Evolutionary conservation across 2,329 filamentous ascomycete species (phyloP), one percentile per base, ranked within the genome.

Genomic region (Colletotrichum destructivum): DNA sequence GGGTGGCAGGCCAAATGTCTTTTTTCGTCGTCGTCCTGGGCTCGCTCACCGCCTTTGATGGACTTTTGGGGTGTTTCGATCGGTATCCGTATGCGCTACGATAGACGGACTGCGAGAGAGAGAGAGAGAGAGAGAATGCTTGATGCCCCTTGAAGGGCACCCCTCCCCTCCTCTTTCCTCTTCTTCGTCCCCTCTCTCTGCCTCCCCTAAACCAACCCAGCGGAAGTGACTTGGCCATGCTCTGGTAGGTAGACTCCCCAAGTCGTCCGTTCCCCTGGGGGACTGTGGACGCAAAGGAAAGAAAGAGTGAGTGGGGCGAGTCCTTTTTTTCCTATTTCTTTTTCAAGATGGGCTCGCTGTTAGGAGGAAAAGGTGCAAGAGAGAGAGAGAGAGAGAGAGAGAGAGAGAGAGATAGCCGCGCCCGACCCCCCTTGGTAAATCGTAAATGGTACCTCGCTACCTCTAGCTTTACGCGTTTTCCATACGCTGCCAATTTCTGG

Each of bases 11-110:
- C 2, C 35, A 38, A 11, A 11, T 38, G 35, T 38, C 35, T 9
- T 11, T 38, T 38, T 35, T 35, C 8, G 31, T 11, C 35, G 35
- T 35, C 1, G 35, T 38, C 9, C 8, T 31, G 47, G n/a, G 38
- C 42, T 61, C 46, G 42, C 26, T 72, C 69, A 72, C 69, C 69
- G 69, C 69, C 59, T 64, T 72, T 51, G 65, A 72, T 51, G 57
- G 18, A 40, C 23, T 4, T 26, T 31, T 21, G 51, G 9, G 15
- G 9, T 40, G n/a, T n/a, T 21, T 21, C 49, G 8, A 38, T 38
- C 35, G 31, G 31, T 11, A 11, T 38, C 35, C 35, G 31, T 35
- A 35, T 35, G 8, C 31, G 31, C 31, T 35, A 35, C 31, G 31
- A 9, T 35, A 52, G 46, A 62, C 6, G 13, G 49, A 52, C 38